Evolutionary conservation across 2,329 filamentous ascomycete species (phyloP).

Genomic region (Alternaria ventricosa): DNA sequence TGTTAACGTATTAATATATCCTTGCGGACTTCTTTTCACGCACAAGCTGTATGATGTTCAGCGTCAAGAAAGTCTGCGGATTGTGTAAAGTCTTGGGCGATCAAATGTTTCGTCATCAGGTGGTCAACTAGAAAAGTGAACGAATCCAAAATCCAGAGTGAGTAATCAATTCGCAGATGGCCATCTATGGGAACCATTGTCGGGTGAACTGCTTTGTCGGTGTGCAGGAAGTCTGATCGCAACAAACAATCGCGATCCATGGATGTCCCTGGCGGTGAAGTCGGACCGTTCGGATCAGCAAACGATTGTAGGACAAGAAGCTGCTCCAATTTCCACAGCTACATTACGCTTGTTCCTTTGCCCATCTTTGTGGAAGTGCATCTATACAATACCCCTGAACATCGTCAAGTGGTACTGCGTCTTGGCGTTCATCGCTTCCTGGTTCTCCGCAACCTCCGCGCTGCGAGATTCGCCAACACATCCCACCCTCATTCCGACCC

Average conservation of each 20-base stretch:
- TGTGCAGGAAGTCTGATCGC: neutral
- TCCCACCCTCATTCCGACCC: constrained; percentile 13
- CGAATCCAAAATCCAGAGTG: neutral
- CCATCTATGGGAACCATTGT: neutral
- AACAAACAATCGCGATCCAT: neutral
- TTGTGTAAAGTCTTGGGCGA: neutral
- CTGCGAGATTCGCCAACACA: constrained; percentile 19
- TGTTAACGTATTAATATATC: neutral
- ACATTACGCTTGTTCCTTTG: neutral
- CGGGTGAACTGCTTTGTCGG: neutral
- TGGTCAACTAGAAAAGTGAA: neutral
- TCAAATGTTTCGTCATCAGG: neutral
- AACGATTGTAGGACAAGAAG: neutral
- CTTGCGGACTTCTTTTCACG: neutral
- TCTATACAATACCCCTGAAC: neutral
- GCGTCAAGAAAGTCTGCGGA: neutral
- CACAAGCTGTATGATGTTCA: neutral
- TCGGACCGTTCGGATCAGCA: constrained; percentile 8
- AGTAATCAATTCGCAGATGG: neutral
- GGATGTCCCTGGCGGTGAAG: constrained; percentile 2
- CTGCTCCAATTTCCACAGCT: neutral
- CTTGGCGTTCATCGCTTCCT: constrained; percentile 12
- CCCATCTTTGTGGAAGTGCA: neutral
- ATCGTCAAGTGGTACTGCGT: neutral
- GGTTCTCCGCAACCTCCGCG: constrained; percentile 27